Conservation (phyloP, 2,329 filamentous ascomycete genomes). For the Ceratocystis huliohia region DNA sequence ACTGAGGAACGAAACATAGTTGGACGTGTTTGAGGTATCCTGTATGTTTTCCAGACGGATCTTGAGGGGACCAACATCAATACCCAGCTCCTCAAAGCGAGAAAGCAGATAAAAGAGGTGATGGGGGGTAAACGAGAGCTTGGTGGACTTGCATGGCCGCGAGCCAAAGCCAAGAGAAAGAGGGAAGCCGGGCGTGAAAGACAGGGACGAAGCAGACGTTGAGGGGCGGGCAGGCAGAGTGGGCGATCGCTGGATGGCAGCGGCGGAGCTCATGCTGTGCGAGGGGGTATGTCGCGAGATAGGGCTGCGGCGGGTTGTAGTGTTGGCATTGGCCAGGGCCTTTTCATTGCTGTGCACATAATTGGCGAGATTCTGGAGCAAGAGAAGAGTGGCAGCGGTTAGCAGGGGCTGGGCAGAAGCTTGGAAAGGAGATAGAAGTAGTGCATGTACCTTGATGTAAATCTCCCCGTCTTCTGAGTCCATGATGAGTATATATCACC, state of each 20-base stretch:
- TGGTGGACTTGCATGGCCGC: constrained; percentile 73
- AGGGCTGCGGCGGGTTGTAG: constrained; percentile 58
- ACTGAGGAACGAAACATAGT: constrained; percentile 91
- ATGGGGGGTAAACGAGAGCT: constrained; percentile 84
- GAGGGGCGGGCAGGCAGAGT: constrained; percentile 49
- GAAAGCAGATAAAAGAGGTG: constrained; percentile 95
- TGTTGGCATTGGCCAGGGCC: constrained; percentile 87
- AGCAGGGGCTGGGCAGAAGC: not conserved
- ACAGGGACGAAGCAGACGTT: constrained; percentile 55
- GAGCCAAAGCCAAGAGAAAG: constrained; percentile 78
- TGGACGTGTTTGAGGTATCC: constrained; percentile 70
- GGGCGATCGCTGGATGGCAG: constrained; percentile 39
- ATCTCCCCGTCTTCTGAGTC: constrained; percentile 80
- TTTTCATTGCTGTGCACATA: constrained; percentile 97
- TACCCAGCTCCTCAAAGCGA: constrained; percentile 83
- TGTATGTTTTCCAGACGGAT: constrained; percentile 90
- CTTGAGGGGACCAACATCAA: constrained; percentile 90
- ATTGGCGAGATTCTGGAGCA: constrained; percentile 72
- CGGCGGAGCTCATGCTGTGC: constrained; percentile 48
- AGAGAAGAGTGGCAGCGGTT: constrained; percentile 15
- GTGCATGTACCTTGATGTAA: constrained; percentile 62
- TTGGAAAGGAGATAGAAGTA: constrained; percentile 1
- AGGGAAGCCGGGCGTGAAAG: constrained; percentile 73
- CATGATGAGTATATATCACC: constrained; percentile 42
- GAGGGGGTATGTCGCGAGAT: constrained; percentile 56